Base-by-base conservation (phyloP, 768 basidiomycete genomes). In the Leucogyrophana mollusca region DNA sequence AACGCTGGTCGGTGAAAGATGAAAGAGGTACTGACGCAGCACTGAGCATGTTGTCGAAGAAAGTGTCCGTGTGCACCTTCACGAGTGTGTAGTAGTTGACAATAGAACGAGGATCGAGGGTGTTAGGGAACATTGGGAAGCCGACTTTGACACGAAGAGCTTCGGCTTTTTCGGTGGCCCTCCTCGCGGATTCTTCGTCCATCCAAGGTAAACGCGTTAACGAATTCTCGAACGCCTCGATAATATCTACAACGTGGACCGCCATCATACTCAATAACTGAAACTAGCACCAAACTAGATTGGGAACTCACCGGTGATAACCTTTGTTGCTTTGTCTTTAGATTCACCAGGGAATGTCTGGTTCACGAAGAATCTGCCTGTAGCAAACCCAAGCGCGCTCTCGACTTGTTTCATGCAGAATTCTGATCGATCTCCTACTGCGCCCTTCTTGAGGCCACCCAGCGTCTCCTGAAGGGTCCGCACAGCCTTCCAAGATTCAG, bases 361-460 rank as follows among this genome's bases (percentile, higher is more conserved):
- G 42, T 90, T 80, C 42, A 94, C 92, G 59, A 94, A 98, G 64
- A 87, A 90, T 52, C 90, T 77, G 2, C 95, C 94, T 23, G 87
- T 79, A 5, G 92, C 87, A 62, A 90, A 94, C n/a, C 95, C 95
- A 46, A 95, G 74, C 2, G 78, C 78, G 33, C 69, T 60, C 55
- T 93, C 87, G 1, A 94, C 82, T 53, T 73, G 73, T 1, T 73
- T 74, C 42, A 93, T 76, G 59, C 95, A 98, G 54, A 84, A 85
- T 56, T 95, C 90, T 20, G 83, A 78, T 18, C 96, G 79, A 55
- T 94, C 89, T 34, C 85, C 84, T 23, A 88, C 72, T 1, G 83
- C 85, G 21, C 94, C 96, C 52, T 87, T 86, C 69, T 93, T 90
- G 57, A 95, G 79, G 2, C 96, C 96, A 16, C 74, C 75, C 34